Conservation (phyloP, 129 eudicot genomes). For the Chrysanthemum makinoi region DNA sequence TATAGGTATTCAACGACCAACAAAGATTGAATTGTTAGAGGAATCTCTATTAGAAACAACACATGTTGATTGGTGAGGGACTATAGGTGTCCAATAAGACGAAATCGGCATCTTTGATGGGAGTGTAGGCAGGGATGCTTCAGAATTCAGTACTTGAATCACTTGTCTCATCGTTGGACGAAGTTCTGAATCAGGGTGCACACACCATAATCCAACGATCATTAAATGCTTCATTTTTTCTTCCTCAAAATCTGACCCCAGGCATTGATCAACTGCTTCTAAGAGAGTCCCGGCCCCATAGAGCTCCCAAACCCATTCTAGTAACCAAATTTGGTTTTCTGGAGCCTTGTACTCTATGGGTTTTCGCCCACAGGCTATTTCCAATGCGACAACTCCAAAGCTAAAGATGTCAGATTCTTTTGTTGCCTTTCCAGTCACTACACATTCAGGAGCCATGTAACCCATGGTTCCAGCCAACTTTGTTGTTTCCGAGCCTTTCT, state of each 20-base stretch:
- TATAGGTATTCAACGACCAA: background rate
- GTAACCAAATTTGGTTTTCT: slow-evolving; percentile 19
- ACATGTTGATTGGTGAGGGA: background rate
- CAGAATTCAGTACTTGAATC: slow-evolving; percentile 34
- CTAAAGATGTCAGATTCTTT: slow-evolving; percentile 53
- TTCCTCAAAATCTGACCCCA: slow-evolving; percentile 22
- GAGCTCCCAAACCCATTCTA: slow-evolving; percentile 46
- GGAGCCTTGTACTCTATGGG: slow-evolving; percentile 23
- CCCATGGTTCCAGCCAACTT: slow-evolving; percentile 49
- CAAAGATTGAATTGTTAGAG: background rate
- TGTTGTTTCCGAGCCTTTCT: slow-evolving; percentile 37
- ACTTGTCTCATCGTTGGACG: slow-evolving; percentile 45
- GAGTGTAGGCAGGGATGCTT: slow-evolving; percentile 40
- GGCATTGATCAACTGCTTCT: slow-evolving; percentile 41
- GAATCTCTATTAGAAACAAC: background rate
- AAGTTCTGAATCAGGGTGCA: slow-evolving; percentile 35
- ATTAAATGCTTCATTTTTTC: slow-evolving; percentile 36
- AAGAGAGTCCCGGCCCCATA: slow-evolving; percentile 35
- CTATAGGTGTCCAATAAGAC: slow-evolving; percentile 14
- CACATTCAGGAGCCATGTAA: slow-evolving; percentile 60
- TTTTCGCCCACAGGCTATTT: slow-evolving; percentile 45
- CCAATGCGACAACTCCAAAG: slow-evolving; percentile 49
- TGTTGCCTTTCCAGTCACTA: slow-evolving; percentile 39
- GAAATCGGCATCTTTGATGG: slow-evolving; percentile 35
- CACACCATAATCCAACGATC: slow-evolving; percentile 60